phyloP scores from a whole-genome alignment of 306 rosid genomes.

The Glycine soja region DNA sequence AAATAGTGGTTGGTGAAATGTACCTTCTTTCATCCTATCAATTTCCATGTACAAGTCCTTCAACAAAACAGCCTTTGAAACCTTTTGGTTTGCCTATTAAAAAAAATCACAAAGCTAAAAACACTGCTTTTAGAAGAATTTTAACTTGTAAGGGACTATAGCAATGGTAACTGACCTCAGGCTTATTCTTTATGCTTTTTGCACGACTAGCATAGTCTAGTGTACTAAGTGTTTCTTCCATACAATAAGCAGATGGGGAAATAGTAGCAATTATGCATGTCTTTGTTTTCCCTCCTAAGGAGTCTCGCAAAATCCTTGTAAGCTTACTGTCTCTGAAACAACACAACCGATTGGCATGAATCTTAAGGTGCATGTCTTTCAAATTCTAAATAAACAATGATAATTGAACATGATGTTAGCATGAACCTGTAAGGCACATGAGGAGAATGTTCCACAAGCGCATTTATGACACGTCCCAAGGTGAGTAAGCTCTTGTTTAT shows the following conservation, averaged over 20 bases:
- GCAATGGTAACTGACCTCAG: conserved; percentile 72
- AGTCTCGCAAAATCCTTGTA: conserved; percentile 90
- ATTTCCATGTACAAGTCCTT: conserved; percentile 89
- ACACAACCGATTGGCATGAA: conserved; percentile 41
- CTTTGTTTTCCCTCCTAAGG: conserved; percentile 98
- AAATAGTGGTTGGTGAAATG: conserved; percentile 10
- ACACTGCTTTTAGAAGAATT: conserved; percentile 22
- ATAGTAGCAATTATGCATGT: conserved; percentile 96
- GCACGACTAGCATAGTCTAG: conserved; percentile 96
- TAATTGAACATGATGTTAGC: conserved; percentile 18
- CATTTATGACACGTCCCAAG: conserved; percentile 94
- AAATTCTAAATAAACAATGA: conserved; percentile 10
- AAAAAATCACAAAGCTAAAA: conserved; percentile 27
- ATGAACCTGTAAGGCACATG: conserved; percentile 93
- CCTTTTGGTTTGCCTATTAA: conserved; percentile 88
- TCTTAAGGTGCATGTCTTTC: conserved; percentile 22
- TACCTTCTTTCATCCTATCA: conserved; percentile 96
- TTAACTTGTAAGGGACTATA: conserved; percentile 18
- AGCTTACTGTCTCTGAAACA: conserved; percentile 92
- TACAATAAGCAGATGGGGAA: conserved; percentile 78
- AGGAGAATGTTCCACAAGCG: conserved; percentile 90
- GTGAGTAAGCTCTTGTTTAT: conserved; percentile 99
- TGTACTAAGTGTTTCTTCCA: conserved; percentile 96
- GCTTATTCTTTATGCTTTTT: conserved; percentile 87
- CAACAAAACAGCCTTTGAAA: conserved; percentile 84